Base-by-base conservation (phyloP, 257 asterid genomes). In the Forsythia suspensa region DNA sequence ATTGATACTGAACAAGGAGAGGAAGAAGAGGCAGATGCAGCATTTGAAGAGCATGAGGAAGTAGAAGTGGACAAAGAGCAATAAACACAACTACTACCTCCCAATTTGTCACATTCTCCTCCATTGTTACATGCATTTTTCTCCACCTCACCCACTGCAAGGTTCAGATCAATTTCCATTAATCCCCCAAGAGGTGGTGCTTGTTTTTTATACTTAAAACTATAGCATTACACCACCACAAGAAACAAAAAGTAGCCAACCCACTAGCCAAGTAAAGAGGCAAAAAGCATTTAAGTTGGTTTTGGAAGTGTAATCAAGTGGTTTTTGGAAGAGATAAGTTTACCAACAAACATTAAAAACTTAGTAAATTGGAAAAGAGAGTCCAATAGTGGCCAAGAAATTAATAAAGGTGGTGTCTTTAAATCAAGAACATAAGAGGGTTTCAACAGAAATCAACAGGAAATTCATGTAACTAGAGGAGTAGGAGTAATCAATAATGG, bases 81-180 rank as follows among this genome's bases (percentile, higher is more conserved):
- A 80, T 78, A 77, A 84, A 79, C 88, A 84, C 89, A 86, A 76
- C 77, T 40, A 16, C 83, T 83, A 79, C 84, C 77, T 70, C 83
- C 90, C 74, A 80, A 78, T 52, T 85, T 87, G 57, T 85, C 94
- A 88, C 95, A 89, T 89, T 94, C 91, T 61, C 83, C 94, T 82
- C 87, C 88, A 80, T 85, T 83, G 10, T 78, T 84, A 77, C 91
- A 86, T 85, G 88, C 87, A 85, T 72, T 85, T 87, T 86, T 86
- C 87, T 79, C 94, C 87, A 80, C 91, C 90, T 87, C 94, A 87
- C 82, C 79, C 85, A 84, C 86, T 74, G 85, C 94, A 85, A 91
- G 86, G 85, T 95, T 95, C 85, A 95, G 90, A 90, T 95, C 98
- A 93, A 95, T 79, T 85, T 92, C 99, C 99, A 95, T 95, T 75